Base-by-base conservation (phyloP, 2,329 filamentous ascomycete species). In the Lachnellula suecica region DNA sequence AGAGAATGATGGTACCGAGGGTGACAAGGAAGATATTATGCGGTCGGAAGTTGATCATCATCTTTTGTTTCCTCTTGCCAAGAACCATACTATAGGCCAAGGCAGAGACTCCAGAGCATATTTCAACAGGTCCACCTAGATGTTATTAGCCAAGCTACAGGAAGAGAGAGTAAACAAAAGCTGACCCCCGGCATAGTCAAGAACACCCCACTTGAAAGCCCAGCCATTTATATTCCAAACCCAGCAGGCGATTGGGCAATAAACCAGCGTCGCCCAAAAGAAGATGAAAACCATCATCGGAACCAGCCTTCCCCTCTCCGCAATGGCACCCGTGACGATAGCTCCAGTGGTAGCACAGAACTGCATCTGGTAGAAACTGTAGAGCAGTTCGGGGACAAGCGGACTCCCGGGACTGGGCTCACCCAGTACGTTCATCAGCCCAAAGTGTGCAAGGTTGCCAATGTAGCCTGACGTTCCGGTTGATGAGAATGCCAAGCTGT, bases 31-130 rank as follows among this genome's bases (percentile, higher is more conserved):
- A 96, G 61, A 97, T 93, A 77, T 99, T 97, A 80, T 99, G 94
- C 13, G 93, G 94, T 61, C 94, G 90, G 83, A 97, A 97, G 82
- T 97, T 97, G 74, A 97, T 84, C 90, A 97, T 97, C 91, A 97
- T 96, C 78, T 91, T 94, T 77, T 97, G 92, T 76, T 97, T 94
- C 62, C 94, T 90, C 67, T 91, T 89, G 62, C 94, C 94, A 56
- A 99, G 88, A 34, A 97, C 86, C 89, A 90, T 88, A 3, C 91
- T 96, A 77, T 97, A 99, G 60, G 94, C 93, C 42, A 97, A 79
- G 23, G 93, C 94, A 40, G 91, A 93, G 74, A 96, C 79, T 68
- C 93, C 93, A 52, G 93, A 97, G 56, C 83, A 89, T 64, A 99
- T 97, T 74, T 99, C 93, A 79, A 99, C 93, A 62, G 93, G 94